Base-by-base conservation (phyloP, 202 grass and related monocot species). In the Sporobolus alterniflorus region DNA sequence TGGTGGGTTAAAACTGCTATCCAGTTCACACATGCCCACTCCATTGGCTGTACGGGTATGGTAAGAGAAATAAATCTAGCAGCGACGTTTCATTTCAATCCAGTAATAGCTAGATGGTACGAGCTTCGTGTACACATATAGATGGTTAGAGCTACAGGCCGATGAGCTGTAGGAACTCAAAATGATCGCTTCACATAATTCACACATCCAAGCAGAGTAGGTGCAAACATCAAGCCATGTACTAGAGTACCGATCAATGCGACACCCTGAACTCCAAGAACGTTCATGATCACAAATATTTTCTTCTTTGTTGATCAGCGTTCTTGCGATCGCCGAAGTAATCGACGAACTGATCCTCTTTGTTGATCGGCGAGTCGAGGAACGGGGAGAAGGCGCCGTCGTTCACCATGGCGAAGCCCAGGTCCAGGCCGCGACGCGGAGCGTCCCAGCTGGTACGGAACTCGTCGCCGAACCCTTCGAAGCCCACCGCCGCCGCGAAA, bases 331-430 rank as follows among this genome's bases (percentile, higher is more conserved):
- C 82, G 9, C 50, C 66, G 9, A 78, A 43, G 73, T 29, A 77
- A 31, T 33, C 30, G 62, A 40, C 47, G 42, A 89, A 69, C 9
- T 71, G 61, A 6, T 73, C 79, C 6, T 92, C 90, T 21, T 44
- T 87, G n/a, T 40, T 78, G 43, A 92, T 77, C 85, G 90, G 16
- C 3, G 90, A 95, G 74, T 95, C 90, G 0, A 95, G 80, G 34
- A 92, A 95, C 41, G 82, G 86, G 15, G 87, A 83, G 87, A 95
- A 92, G 15, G 85, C 69, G 76, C 76, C 93, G 77, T 94, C 87
- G 64, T 85, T 82, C 17, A 71, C 33, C 43, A 76, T 30, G 17
- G 70, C 4, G 34, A 51, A 76, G 22, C 24, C 71, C 64, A 76
- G 18, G 71, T 48, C 39, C 64, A 80, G 63, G 26, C 6, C 87